Percentiles rank a stretch among this genome's conserved stretches.
Conservation (phyloP, 768 basidiomycete species). For the Tremella mesenterica region DNA sequence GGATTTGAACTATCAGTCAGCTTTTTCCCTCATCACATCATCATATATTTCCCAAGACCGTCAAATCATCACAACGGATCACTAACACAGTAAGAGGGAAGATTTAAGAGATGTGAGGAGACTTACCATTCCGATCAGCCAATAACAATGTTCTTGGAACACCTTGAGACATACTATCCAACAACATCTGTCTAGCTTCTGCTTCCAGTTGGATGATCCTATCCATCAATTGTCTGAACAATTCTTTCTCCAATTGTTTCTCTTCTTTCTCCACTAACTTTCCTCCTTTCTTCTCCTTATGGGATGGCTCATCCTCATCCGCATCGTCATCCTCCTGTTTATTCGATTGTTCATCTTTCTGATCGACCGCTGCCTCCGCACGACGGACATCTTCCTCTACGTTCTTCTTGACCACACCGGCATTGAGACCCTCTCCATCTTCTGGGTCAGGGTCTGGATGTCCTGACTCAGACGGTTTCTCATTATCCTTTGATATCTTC, state of each 20-base stretch:
- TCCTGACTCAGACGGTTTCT: too few relatives aligned
- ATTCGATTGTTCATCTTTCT: not conserved
- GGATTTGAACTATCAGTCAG: conserved; percentile 29
- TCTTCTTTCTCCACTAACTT: conserved; percentile 6
- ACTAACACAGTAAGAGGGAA: too few relatives aligned
- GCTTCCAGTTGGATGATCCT: conserved; percentile 33
- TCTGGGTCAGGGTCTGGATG: not conserved
- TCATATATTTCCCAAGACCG: not conserved
- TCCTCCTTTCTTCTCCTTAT: not conserved
- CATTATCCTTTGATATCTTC: too few relatives aligned
- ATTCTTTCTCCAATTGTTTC: conserved; percentile 9
- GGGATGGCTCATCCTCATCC: not conserved
- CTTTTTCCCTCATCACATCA: not conserved
- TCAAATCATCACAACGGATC: not conserved
- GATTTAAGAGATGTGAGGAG: not conserved
- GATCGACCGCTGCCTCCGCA: not conserved
- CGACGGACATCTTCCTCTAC: not conserved
- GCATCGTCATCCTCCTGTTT: not conserved
- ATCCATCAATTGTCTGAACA: conserved; percentile 20
- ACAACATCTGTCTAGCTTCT: conserved; percentile 34
- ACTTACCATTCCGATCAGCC: conserved; percentile 41
- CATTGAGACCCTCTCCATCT: conserved; percentile 5
- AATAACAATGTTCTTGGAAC: conserved; percentile 37
- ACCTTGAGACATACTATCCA: conserved; percentile 35
- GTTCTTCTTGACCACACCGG: not conserved